Base-by-base conservation (phyloP, 2,329 filamentous ascomycete genomes). In the Parascedosporium putredinis region DNA sequence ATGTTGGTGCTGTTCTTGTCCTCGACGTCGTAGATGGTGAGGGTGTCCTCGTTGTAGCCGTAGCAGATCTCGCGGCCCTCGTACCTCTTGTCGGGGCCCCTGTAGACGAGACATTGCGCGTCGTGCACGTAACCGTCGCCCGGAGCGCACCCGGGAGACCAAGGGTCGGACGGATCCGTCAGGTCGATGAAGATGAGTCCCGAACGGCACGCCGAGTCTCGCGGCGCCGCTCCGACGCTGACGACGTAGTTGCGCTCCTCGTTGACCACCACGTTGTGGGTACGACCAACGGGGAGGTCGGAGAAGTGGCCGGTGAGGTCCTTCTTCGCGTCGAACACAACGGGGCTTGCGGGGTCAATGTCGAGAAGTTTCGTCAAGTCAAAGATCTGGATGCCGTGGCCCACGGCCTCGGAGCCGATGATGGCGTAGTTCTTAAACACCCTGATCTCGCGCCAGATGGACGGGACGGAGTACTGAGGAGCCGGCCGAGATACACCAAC, bases 81-180 rank as follows among this genome's bases (percentile, higher is more conserved):
- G 58, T 72, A 79, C 22, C 65, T 56, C 22, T 60, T 61, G 52
- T 78, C 70, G 1, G 75, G 74, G 1, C 76, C 75, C 6, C 66
- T 68, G 55, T 78, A 78, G 25, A 73, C 69, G 23, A 80, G 60
- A 53, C 76, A 80, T 57, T 81, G 76, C 0, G 77, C 78, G 52
- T 81, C 77, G 56, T 81, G 78, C 2, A 80, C 76, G 48, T 81
- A 81, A 1, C 77, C 76, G 50, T 81, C 77, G 1, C 67, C 60
- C 10, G 66, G 65, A 7, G 72, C 73, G 52, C 76, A 80, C 8
- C 78, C 78, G 9, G 75, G 68, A 18, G 66, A 70, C 20, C 63
- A 70, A 0, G 77, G 77, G 25, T 76, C 75, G 2, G 70, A 59
- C 1, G 75, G 75, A 52, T 80, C 69, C 0, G 67, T 68, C 18